Conservation (phyloP, 1,284 basidiomycete genomes). For the Cutaneotrichosporon sp. region DNA sequence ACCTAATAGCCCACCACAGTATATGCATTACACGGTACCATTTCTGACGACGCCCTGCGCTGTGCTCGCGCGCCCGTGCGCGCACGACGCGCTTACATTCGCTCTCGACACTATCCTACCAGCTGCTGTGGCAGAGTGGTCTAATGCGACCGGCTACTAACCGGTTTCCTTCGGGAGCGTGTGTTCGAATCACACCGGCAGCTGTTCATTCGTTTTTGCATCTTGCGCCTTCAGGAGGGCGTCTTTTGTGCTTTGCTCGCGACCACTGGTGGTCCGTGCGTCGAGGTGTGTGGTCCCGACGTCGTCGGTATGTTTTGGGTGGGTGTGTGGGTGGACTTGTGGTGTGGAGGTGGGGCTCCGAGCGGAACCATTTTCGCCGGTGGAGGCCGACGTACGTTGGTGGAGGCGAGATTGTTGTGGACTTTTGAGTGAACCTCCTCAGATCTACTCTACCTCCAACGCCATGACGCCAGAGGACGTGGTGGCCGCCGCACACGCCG, state of each 20-base stretch:
- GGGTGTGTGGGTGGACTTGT: neutral
- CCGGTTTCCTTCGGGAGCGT: constrained; percentile 3
- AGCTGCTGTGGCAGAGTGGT: neutral
- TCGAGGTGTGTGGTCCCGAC: neutral
- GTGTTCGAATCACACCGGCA: constrained; percentile 1
- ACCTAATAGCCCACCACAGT: no score
- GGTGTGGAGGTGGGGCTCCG: neutral
- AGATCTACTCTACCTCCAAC: neutral
- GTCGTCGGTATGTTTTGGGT: neutral
- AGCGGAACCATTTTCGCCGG: neutral
- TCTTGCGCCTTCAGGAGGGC: no score
- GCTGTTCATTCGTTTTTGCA: neutral
- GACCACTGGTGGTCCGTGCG: neutral
- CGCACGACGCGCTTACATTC: no score
- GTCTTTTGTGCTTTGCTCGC: no score
- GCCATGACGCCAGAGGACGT: constrained; percentile 4
- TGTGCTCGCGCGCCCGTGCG: no score
- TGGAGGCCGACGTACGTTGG: no score
- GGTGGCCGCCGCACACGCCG: constrained; percentile 1
- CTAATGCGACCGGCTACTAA: constrained; percentile 1
- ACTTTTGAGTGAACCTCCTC: no score
- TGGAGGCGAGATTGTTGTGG: no score
- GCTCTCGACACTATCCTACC: no score
- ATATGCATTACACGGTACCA: no score
- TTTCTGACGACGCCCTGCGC: no score